Base-by-base conservation (phyloP, 1,139 yeast genomes). In the Candida neerlandica region DNA sequence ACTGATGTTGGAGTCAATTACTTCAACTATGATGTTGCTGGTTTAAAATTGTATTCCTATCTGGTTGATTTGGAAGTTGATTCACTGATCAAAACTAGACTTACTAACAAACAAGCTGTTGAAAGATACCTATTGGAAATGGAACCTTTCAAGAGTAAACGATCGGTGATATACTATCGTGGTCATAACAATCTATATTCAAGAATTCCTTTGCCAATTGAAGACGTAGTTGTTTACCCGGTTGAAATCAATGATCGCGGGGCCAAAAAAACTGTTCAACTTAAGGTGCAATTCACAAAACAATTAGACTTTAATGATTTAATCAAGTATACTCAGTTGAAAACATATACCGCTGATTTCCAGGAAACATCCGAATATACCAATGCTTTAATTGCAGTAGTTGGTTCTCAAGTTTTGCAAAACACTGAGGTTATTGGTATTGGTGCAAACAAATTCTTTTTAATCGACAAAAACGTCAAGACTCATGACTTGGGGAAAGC, bases 341-440 rank as follows among this genome's bases (percentile, higher is more conserved):
- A 50, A 37, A 46, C 26, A 10, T 51, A 51, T 39, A 41, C 53
- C 4, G 39, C 37, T 30, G 53, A 49, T 41, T 54, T 51, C 37
- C 54, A 51, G 39, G 55, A 54, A 40, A 44, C 43, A n/a, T 42
- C 47, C 30, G 57, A 54, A 41, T 54, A 52, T 30, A 52, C 55
- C 3, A 52, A 52, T 44, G 55, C 56, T 1, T 48, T 54, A 14
- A 15, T 54, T 27, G 44, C 57, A 2, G 55, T 54, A 21, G 44
- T 54, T 40, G 57, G 57, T n/a, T 37, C 53, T 6, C 48, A 54
- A 33, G 51, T 44, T 12, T 46, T 49, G 27, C 44, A 47, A 37
- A 50, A 51, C 32, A 37, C 51, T 19, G 30, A 46, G n/a, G 52
- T 49, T 38, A 51, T 54, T 29, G 52, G 55, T 5, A 12, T 54